Evolutionary conservation across 371 early-diverging fungal genomes (phyloP).

Genomic region (Chytridium lagenaria): DNA sequence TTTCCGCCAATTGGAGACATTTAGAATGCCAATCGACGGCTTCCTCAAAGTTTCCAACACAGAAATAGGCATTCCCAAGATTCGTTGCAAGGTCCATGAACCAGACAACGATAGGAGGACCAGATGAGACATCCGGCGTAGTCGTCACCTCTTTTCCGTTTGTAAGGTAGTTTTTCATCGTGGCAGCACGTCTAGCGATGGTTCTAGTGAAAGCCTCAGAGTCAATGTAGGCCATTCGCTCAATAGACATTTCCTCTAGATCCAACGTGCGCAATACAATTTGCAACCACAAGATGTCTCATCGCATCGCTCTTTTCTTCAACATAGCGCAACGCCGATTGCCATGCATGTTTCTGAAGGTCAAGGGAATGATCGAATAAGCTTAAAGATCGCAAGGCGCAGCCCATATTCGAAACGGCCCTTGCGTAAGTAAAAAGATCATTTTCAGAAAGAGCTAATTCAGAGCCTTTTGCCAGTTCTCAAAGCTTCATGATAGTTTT

Average conservation of each 20-base stretch:
- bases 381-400: slow-evolving; percentile 14
- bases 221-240: slow-evolving; percentile 17
- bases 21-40: slow-evolving; percentile 53
- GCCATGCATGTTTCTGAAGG: slow-evolving; percentile 38
- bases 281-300: slow-evolving; percentile 47
- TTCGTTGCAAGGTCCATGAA: slow-evolving; percentile 53
- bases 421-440: slow-evolving; percentile 14
- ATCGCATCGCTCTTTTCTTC: slow-evolving; percentile 28
- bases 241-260: slow-evolving; percentile 35
- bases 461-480: background rate
- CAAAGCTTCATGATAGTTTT: slow-evolving; percentile 17
- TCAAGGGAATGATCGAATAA: slow-evolving; percentile 6
- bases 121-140: slow-evolving; percentile 39
- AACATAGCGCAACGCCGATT: slow-evolving; percentile 38
- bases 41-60: slow-evolving; percentile 44
- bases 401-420: slow-evolving; percentile 19
- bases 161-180: slow-evolving; percentile 17
- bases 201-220: background rate
- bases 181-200: slow-evolving; percentile 1
- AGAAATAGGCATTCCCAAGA: slow-evolving; percentile 51
- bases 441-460: slow-evolving; percentile 4
- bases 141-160: slow-evolving; percentile 2
- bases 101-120: slow-evolving; percentile 58
- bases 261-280: slow-evolving; percentile 45
- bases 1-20: slow-evolving; percentile 50